phyloP scores from a whole-genome alignment of 352 stramenopile genomes.

The Pythium brachiatum region DNA sequence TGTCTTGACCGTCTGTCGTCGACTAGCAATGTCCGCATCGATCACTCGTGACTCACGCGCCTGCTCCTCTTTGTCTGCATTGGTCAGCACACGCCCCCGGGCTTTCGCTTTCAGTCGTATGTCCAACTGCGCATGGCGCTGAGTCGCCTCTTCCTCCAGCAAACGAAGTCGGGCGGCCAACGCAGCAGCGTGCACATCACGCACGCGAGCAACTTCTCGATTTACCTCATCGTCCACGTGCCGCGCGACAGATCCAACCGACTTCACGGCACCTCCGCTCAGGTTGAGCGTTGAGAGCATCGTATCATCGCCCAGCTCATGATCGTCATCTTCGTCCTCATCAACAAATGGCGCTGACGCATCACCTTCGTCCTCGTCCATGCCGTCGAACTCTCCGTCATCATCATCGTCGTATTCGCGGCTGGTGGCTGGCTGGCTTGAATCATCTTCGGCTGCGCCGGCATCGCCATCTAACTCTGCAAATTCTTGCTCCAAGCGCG shows the following conservation, averaged over 20 bases:
- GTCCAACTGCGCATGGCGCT: conserved; percentile 1
- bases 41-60: not conserved
- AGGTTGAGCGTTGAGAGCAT: no score
- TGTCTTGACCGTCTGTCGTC: not conserved
- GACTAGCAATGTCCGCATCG: not conserved
- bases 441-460: not conserved
- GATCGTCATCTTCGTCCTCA: not conserved
- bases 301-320: not conserved
- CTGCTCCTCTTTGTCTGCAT: conserved; percentile 4
- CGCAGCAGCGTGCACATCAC: not conserved
- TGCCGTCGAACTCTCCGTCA: conserved; percentile 2
- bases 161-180: not conserved
- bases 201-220: not conserved
- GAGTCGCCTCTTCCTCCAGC: conserved; percentile 8
- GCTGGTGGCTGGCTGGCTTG: not conserved
- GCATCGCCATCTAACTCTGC: not conserved
- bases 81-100: not conserved
- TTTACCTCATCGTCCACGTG: not conserved
- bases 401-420: conserved; percentile 1
- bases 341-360: not conserved
- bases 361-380: conserved; percentile 11
- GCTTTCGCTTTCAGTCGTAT: not conserved
- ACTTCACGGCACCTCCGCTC: no score
- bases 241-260: not conserved
- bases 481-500: conserved; percentile 21